These are phyloP conservation scores for Fusarium sarcochroum DNA, from an alignment of 2,329 filamentous ascomycete species.

Conservation along the genomic window DNA sequence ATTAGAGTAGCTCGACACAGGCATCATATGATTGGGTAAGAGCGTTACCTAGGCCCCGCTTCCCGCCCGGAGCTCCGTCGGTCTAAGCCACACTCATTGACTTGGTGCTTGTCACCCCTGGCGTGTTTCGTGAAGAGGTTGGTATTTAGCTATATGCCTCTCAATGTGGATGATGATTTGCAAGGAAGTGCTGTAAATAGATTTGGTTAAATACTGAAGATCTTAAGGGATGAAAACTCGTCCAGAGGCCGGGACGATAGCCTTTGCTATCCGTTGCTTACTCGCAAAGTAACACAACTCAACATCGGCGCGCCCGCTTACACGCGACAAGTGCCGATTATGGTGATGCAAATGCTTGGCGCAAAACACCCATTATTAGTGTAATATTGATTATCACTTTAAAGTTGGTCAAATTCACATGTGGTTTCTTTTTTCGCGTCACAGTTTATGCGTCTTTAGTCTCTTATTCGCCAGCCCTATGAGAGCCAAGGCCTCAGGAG, in stretches of 20 bases:
- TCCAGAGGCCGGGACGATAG: neutral
- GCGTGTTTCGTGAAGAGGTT: constrained; percentile 10
- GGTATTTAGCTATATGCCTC: constrained; percentile 10
- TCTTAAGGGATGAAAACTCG: neutral
- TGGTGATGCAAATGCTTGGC: neutral
- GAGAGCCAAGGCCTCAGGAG: neutral
- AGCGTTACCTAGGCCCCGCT: constrained; percentile 22
- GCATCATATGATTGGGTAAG: constrained; percentile 26
- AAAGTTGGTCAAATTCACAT: neutral
- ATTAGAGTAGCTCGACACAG: constrained; percentile 13
- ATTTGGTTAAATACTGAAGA: neutral
- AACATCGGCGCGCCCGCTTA: constrained; percentile 5
- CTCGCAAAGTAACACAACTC: constrained; percentile 10
- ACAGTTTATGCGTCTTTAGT: neutral
- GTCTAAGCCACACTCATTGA: constrained; percentile 47
- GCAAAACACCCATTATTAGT: neutral
- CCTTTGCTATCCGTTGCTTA: neutral
- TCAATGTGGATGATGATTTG: constrained; percentile 31
- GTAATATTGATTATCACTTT: neutral
- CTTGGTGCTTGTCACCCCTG: constrained; percentile 27
- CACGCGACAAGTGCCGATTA: neutral
- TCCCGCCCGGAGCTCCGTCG: constrained; percentile 36
- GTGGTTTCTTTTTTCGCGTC: neutral
- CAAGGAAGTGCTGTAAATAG: constrained; percentile 27
- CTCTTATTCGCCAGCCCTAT: constrained; percentile 10